A percentile compares a stretch with the other conserved stretches of the same genome.
Conservation (phyloP, 345 rosid species). For the Lagerstroemia speciosa region DNA sequence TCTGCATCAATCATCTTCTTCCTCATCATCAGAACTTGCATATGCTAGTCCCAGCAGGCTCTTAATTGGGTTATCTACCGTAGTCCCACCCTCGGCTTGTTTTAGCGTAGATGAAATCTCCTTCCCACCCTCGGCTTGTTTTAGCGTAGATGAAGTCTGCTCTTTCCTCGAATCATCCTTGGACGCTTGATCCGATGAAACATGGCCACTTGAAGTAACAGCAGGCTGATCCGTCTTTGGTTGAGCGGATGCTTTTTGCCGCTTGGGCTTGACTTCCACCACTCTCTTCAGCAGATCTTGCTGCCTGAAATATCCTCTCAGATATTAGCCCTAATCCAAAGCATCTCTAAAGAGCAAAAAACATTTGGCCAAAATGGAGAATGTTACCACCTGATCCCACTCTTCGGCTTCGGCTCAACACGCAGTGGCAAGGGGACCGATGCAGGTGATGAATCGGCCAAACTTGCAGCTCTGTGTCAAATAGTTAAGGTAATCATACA, state of each 20-base stretch:
- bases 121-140: constrained; percentile 20
- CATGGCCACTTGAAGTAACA: constrained; percentile 17
- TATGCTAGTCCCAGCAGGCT: constrained; percentile 75
- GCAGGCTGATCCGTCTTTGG: constrained; percentile 17
- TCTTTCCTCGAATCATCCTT: constrained; percentile 21
- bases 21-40: constrained; percentile 80
- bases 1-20: constrained; percentile 28
- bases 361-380: background rate
- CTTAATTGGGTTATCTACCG: constrained; percentile 38
- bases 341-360: background rate
- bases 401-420: constrained; percentile 91
- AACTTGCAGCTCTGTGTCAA: constrained; percentile 75
- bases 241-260: constrained; percentile 31
- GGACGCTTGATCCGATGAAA: constrained; percentile 15
- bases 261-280: constrained; percentile 80
- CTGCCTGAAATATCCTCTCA: constrained; percentile 34
- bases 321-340: background rate
- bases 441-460: constrained; percentile 84
- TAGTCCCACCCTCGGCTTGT: constrained; percentile 18
- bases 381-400: constrained; percentile 67
- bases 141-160: constrained; percentile 10
- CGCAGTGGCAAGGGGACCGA: constrained; percentile 78
- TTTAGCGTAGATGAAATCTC: constrained; percentile 11
- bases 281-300: constrained; percentile 84
- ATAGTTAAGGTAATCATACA: constrained; percentile 37